A percentile compares a stretch with the other conserved stretches of the same genome.
phyloP scores from a whole-genome alignment of 768 basidiomycete genomes.

The Phaffia australis region DNA sequence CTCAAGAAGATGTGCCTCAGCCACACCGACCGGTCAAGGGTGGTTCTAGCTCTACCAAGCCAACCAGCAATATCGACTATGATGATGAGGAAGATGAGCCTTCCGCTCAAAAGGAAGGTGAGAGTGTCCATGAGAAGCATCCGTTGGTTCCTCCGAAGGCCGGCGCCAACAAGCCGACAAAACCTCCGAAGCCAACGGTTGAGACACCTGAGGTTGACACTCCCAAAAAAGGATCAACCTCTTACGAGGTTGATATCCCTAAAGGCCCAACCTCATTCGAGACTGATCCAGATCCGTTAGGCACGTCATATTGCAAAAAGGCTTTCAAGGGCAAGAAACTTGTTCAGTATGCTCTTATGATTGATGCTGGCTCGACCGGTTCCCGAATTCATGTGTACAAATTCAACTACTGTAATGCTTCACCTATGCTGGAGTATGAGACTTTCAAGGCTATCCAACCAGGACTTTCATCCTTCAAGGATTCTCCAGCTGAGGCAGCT shows the following conservation, averaged over 20 bases:
- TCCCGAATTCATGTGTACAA: slow-evolving; percentile 98
- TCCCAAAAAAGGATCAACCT: slow-evolving; percentile 19
- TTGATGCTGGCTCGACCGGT: slow-evolving; percentile 95
- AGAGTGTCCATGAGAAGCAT: slow-evolving; percentile 28
- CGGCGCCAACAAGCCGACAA: slow-evolving; percentile 14
- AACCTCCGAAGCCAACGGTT: slow-evolving; percentile 9
- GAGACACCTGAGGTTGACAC: slow-evolving; percentile 13
- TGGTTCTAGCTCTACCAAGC: slow-evolving; percentile 19
- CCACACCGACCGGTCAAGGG: not conserved
- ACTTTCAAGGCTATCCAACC: slow-evolving; percentile 73
- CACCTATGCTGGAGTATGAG: slow-evolving; percentile 80
- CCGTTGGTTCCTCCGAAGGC: slow-evolving; percentile 30
- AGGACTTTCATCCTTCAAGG: slow-evolving; percentile 56
- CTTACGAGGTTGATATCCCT: slow-evolving; percentile 28
- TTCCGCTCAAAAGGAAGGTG: slow-evolving; percentile 26
- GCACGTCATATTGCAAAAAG: slow-evolving; percentile 59
- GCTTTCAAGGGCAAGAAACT: slow-evolving; percentile 49
- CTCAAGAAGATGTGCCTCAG: not conserved
- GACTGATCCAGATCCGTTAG: slow-evolving; percentile 60
- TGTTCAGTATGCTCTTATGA: slow-evolving; percentile 89
- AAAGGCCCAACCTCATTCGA: slow-evolving; percentile 47
- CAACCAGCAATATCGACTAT: slow-evolving; percentile 30
- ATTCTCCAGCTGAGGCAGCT: slow-evolving; percentile 58
- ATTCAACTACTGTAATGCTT: slow-evolving; percentile 75
- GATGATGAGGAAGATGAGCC: slow-evolving; percentile 26